Conservation (phyloP, 129 eudicot genomes). For the Tagetes patula region DNA sequence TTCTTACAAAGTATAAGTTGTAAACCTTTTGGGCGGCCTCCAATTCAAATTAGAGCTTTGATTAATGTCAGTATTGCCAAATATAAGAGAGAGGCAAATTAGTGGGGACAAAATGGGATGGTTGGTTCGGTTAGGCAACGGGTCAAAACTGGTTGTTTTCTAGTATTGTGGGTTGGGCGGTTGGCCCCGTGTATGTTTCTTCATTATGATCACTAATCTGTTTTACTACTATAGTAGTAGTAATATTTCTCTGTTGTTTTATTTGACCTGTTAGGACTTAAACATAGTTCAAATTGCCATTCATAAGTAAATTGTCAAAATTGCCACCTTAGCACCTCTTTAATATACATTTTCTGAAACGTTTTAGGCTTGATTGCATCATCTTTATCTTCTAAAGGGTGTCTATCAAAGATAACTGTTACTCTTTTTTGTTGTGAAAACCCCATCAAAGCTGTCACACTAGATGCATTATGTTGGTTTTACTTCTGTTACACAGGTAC, state of each 20-base stretch:
- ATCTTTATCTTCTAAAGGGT: conserved; percentile 2
- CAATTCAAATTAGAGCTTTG: neutral
- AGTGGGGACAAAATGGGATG: neutral
- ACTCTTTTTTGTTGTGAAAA: neutral
- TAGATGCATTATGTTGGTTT: conserved; percentile 7
- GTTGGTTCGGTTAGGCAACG: neutral
- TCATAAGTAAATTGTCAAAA: neutral
- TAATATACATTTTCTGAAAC: neutral
- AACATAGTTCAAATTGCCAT: neutral
- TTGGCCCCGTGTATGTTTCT: neutral
- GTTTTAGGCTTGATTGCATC: neutral
- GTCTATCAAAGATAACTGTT: neutral
- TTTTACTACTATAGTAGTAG: neutral
- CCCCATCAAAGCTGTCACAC: neutral
- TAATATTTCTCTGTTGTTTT: neutral
- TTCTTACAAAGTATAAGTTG: neutral
- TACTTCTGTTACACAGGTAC: conserved; percentile 53
- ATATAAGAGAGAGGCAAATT: neutral
- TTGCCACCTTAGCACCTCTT: neutral
- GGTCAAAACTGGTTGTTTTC: neutral
- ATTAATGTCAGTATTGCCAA: neutral
- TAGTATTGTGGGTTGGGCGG: neutral
- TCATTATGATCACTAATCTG: neutral
- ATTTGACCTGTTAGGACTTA: neutral
- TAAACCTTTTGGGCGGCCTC: neutral